Conservation (phyloP, 331 rosid species). For the Erythrophleum ivorense region DNA sequence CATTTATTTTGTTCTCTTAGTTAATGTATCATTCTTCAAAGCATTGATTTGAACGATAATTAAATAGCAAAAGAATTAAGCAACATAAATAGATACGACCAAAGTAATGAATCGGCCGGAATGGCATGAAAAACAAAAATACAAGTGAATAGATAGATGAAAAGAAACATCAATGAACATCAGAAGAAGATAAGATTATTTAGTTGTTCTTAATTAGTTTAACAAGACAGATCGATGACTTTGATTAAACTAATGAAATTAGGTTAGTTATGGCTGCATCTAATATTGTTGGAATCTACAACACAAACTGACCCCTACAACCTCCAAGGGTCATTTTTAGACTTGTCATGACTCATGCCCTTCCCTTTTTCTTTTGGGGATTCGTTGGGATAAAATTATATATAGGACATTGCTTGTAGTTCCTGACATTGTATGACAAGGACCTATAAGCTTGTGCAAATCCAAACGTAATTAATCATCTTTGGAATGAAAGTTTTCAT, state of each 20-base stretch:
- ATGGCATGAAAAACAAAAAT: slow-evolving; percentile 20
- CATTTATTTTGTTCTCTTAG: neutral
- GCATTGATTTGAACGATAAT: slow-evolving; percentile 36
- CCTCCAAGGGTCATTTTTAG: slow-evolving; percentile 30
- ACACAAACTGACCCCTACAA: slow-evolving; percentile 25
- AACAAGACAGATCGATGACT: slow-evolving; percentile 7
- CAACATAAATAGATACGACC: neutral
- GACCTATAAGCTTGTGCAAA: no score
- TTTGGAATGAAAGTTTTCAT: no score
- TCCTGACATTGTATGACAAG: neutral
- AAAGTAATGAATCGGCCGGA: neutral
- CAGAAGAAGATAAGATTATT: neutral
- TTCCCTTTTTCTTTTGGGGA: neutral
- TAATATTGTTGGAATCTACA: slow-evolving; percentile 26
- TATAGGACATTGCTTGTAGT: neutral
- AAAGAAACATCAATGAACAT: neutral
- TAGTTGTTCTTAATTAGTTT: neutral
- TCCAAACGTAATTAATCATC: no score
- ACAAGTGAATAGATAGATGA: neutral
- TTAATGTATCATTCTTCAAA: neutral
- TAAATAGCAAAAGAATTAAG: neutral
- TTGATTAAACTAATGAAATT: slow-evolving; percentile 11
- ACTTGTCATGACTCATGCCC: neutral
- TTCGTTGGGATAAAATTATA: neutral
- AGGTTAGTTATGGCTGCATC: neutral